These are phyloP conservation scores for Salix arbutifolia DNA, from an alignment of 345 rosid species.

Conservation along the genomic window DNA sequence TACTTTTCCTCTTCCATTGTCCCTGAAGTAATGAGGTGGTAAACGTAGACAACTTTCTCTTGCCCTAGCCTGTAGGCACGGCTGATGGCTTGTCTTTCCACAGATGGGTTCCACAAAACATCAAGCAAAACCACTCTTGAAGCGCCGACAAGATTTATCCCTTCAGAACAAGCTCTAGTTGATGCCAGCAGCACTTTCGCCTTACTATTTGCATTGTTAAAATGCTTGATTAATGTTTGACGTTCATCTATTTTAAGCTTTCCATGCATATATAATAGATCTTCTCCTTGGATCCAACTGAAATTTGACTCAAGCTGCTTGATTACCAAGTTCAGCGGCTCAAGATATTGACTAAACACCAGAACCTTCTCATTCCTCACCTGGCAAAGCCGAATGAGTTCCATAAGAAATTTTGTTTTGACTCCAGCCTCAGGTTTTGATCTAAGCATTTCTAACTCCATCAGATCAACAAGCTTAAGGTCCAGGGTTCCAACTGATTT, in stretches of 20 bases:
- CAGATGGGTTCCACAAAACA: slow-evolving; percentile 85
- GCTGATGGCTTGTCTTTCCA: slow-evolving; percentile 76
- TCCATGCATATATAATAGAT: slow-evolving; percentile 56
- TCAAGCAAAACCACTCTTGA: slow-evolving; percentile 84
- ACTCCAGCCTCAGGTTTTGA: slow-evolving; percentile 45
- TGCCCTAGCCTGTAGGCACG: slow-evolving; percentile 83
- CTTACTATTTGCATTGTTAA: slow-evolving; percentile 49
- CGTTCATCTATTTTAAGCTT: slow-evolving; percentile 33
- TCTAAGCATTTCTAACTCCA: slow-evolving; percentile 24
- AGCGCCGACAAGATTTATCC: slow-evolving; percentile 81
- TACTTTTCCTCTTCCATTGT: slow-evolving; percentile 55
- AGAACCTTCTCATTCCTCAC: slow-evolving; percentile 58
- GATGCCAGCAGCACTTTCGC: slow-evolving; percentile 76
- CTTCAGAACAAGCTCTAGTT: slow-evolving; percentile 71
- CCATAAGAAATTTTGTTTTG: slow-evolving; percentile 57
- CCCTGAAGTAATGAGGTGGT: slow-evolving; percentile 57
- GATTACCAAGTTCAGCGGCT: slow-evolving; percentile 42
- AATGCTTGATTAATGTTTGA: slow-evolving; percentile 43
- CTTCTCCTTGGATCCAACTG: slow-evolving; percentile 49
- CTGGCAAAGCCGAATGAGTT: slow-evolving; percentile 44
- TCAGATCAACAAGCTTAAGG: background rate
- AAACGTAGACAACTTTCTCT: slow-evolving; percentile 50
- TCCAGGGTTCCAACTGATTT: slow-evolving; percentile 1
- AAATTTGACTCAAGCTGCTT: slow-evolving; percentile 37
- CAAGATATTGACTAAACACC: slow-evolving; percentile 61